Conservation (phyloP, 1,284 basidiomycete species). For the Moesziomyces parantarcticus region DNA sequence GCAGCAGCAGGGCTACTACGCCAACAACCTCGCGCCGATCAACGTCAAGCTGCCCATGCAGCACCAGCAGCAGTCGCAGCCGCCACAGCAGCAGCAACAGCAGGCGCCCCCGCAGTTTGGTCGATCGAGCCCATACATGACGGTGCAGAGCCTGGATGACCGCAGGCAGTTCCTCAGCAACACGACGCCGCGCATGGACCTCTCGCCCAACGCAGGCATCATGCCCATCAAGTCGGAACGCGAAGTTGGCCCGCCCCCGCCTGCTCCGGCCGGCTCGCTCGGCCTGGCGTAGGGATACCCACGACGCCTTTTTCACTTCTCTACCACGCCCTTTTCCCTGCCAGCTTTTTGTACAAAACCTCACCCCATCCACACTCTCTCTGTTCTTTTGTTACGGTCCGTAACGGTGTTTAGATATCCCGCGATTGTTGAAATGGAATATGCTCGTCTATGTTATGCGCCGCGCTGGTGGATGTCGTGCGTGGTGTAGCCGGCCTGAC, state of each 20-base stretch:
- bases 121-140: constrained; percentile 32
- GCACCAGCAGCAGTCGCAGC: constrained; percentile 8
- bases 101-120: constrained; percentile 18
- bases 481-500: constrained; percentile 3
- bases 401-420: constrained; percentile 52
- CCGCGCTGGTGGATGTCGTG: background rate
- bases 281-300: constrained; percentile 25
- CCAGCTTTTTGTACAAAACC: constrained; percentile 18
- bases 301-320: too few relatives aligned
- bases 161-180: constrained; percentile 19
- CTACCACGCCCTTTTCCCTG: background rate
- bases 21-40: constrained; percentile 28
- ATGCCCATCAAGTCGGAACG: constrained; percentile 29
- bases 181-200: constrained; percentile 28
- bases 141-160: constrained; percentile 19
- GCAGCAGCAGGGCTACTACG: constrained; percentile 12
- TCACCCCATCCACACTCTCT: background rate
- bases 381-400: background rate
- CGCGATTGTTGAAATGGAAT: constrained; percentile 23
- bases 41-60: constrained; percentile 16
- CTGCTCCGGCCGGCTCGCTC: constrained; percentile 36
- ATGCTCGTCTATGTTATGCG: background rate
- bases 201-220: constrained; percentile 12
- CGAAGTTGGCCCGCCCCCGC: constrained; percentile 21
- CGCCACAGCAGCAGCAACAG: constrained; percentile 19